These are phyloP conservation scores for Singerocomus rubriflavus DNA, from an alignment of 1,284 basidiomycete genomes.

Conservation along the genomic window DNA sequence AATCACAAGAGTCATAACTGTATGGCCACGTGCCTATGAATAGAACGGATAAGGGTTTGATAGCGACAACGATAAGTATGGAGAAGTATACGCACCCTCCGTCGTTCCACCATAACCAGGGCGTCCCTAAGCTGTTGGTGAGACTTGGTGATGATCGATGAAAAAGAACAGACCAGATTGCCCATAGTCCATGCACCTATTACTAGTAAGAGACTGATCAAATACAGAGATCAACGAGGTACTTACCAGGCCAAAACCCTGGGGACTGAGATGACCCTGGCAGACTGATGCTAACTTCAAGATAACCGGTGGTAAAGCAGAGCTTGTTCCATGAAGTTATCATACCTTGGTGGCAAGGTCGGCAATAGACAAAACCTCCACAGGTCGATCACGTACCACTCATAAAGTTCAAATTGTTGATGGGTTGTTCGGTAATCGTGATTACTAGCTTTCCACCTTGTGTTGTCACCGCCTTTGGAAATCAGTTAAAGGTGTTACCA, in stretches of 20 bases:
- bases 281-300: slow-evolving; percentile 78
- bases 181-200: slow-evolving; percentile 78
- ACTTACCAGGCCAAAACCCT: slow-evolving; percentile 73
- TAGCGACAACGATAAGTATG: neutral
- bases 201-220: slow-evolving; percentile 10
- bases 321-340: slow-evolving; percentile 86
- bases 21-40: slow-evolving; percentile 64
- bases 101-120: slow-evolving; percentile 67
- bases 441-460: slow-evolving; percentile 73
- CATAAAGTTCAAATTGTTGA: slow-evolving; percentile 74
- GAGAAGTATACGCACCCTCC: slow-evolving; percentile 43
- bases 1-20: slow-evolving; percentile 77
- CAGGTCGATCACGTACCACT: slow-evolving; percentile 53
- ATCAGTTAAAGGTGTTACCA: neutral
- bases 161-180: slow-evolving; percentile 51
- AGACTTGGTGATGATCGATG: slow-evolving; percentile 4
- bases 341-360: slow-evolving; percentile 51
- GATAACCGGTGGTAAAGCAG: slow-evolving; percentile 91
- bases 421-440: slow-evolving; percentile 60
- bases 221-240: neutral
- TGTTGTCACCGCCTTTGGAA: slow-evolving; percentile 59
- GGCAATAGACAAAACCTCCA: neutral
- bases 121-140: slow-evolving; percentile 49
- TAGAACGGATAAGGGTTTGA: slow-evolving; percentile 3
- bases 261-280: slow-evolving; percentile 69